Conservation (phyloP, 805 yeast genomes). For the Pichia nanzhaoensis region DNA sequence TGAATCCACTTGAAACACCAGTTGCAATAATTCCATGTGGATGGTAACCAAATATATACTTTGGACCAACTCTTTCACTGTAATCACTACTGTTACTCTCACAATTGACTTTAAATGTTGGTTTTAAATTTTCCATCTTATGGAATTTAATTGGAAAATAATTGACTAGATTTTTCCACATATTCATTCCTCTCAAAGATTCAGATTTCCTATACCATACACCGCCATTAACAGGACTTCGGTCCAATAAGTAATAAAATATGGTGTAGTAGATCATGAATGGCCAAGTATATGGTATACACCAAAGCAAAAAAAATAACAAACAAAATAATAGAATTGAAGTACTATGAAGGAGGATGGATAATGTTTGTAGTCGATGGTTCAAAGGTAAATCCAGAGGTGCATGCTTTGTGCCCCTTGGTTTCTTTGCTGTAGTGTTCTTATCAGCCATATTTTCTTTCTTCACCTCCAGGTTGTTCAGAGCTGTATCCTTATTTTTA, state of each 20-base stretch:
- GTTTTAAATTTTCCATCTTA: slow-evolving; percentile 64
- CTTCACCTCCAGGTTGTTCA: too few species aligned
- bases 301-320: slow-evolving; percentile 49
- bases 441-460: background rate
- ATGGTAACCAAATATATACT: slow-evolving; percentile 87
- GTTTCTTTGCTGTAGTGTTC: background rate
- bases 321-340: slow-evolving; percentile 54
- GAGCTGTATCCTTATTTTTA: too few species aligned
- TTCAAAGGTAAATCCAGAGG: slow-evolving; percentile 15
- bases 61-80: slow-evolving; percentile 48
- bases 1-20: slow-evolving; percentile 45
- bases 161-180: slow-evolving; percentile 70
- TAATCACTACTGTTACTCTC: background rate
- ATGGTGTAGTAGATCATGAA: slow-evolving; percentile 55
- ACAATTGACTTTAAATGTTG: slow-evolving; percentile 44
- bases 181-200: slow-evolving; percentile 45
- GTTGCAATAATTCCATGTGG: slow-evolving; percentile 95
- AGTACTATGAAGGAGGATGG: slow-evolving; percentile 67
- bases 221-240: slow-evolving; percentile 70
- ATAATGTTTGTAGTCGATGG: slow-evolving; percentile 55
- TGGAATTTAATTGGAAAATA: slow-evolving; percentile 77
- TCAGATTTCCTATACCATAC: slow-evolving; percentile 50
- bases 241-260: slow-evolving; percentile 53
- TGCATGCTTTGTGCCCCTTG: background rate
- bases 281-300: slow-evolving; percentile 53